phyloP scores from a whole-genome alignment of 2,329 filamentous ascomycete genomes.

The Byssothecium circinans region DNA sequence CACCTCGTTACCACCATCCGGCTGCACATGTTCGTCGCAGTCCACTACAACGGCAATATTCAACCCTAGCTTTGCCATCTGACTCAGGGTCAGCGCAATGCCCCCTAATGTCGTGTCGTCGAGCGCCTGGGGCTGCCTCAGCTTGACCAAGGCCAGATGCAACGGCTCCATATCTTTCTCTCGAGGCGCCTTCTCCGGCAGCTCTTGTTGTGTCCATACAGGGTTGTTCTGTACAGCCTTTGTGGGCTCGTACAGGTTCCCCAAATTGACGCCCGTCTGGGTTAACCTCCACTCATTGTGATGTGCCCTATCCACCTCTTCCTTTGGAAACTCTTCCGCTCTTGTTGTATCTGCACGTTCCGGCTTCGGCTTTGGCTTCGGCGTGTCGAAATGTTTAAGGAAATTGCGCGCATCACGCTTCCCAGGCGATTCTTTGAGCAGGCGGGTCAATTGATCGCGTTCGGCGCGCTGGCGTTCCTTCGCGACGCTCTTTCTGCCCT shows the following conservation, averaged over 20 bases:
- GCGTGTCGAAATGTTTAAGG: slow-evolving; percentile 74
- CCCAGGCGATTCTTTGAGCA: slow-evolving; percentile 85
- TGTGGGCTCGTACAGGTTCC: slow-evolving; percentile 61
- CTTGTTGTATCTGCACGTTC: slow-evolving; percentile 7
- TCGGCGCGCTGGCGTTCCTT: slow-evolving; percentile 42
- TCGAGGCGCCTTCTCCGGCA: slow-evolving; percentile 39
- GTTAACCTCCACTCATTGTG: slow-evolving; percentile 41
- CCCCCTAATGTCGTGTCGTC: slow-evolving; percentile 70
- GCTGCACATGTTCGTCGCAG: slow-evolving; percentile 52
- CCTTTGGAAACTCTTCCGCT: slow-evolving; percentile 18
- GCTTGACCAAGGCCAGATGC: slow-evolving; percentile 84
- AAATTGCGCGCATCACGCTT: slow-evolving; percentile 92
- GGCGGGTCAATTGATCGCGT: slow-evolving; percentile 40
- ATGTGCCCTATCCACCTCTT: slow-evolving; percentile 22
- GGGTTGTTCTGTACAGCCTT: slow-evolving; percentile 61
- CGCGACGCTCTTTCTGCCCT: slow-evolving; percentile 29
- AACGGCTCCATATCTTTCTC: slow-evolving; percentile 49
- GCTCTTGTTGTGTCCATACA: slow-evolving; percentile 59
- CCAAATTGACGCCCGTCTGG: slow-evolving; percentile 60
- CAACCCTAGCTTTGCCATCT: slow-evolving; percentile 80
- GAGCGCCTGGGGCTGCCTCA: slow-evolving; percentile 72
- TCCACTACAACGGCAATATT: slow-evolving; percentile 83
- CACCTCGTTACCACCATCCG: slow-evolving; percentile 32
- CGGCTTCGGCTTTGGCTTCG: slow-evolving; percentile 24
- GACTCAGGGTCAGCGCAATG: slow-evolving; percentile 79